Conservation (phyloP, 441 rosid species). For the Bruguiera hainesii region DNA sequence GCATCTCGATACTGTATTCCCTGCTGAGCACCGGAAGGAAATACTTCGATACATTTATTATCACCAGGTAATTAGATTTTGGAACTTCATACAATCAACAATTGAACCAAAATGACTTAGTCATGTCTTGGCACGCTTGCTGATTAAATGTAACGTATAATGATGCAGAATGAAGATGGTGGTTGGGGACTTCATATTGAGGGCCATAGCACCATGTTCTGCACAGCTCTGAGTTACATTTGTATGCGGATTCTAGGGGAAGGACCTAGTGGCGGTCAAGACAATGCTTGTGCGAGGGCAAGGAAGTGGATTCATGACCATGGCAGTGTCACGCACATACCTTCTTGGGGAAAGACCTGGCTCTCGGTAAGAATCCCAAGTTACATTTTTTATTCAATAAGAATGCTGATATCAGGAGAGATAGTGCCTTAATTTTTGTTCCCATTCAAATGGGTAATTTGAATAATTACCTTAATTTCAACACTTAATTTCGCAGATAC, state of each 20-base stretch:
- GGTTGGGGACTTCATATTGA: slow-evolving; percentile 73
- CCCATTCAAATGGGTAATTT: no score
- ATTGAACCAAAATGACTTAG: not conserved
- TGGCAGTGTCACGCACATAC: slow-evolving; percentile 32
- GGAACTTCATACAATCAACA: not conserved
- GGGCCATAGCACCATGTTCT: slow-evolving; percentile 53
- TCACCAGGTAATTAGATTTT: slow-evolving; percentile 49
- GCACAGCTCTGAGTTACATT: slow-evolving; percentile 49
- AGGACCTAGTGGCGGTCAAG: slow-evolving; percentile 17
- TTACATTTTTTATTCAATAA: not conserved
- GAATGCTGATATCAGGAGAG: no score
- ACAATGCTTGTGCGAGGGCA: slow-evolving; percentile 22
- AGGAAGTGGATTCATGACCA: slow-evolving; percentile 38
- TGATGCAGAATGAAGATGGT: slow-evolving; percentile 41
- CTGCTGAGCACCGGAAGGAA: slow-evolving; percentile 53
- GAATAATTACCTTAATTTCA: not conserved
- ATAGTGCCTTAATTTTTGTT: no score
- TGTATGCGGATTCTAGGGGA: slow-evolving; percentile 37
- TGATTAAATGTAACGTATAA: not conserved
- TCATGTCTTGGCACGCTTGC: not conserved
- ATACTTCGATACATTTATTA: slow-evolving; percentile 63
- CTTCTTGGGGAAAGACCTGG: slow-evolving; percentile 52
- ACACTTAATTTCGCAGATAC: slow-evolving; percentile 22
- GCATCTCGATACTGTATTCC: slow-evolving; percentile 49
- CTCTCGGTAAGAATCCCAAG: slow-evolving; percentile 20